A percentile compares a stretch with the other conserved stretches of the same genome.
phyloP scores from a whole-genome alignment of 306 rosid genomes.

The Prunus davidiana region DNA sequence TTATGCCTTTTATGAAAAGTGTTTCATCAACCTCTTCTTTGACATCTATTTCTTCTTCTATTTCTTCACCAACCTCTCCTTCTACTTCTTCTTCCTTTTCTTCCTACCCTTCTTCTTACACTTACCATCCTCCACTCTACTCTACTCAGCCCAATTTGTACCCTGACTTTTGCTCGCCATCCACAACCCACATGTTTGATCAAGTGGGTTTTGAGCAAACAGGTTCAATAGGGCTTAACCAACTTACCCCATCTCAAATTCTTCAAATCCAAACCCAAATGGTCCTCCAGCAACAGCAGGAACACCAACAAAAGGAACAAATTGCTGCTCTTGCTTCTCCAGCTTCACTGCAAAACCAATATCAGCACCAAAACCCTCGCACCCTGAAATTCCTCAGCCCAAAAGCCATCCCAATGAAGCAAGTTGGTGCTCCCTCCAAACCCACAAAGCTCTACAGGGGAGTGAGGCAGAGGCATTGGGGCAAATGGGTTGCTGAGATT shows the following conservation, averaged over 20 bases:
- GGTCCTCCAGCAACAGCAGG: slow-evolving; percentile 35
- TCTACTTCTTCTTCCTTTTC: slow-evolving; percentile 22
- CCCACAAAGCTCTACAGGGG: slow-evolving; percentile 75
- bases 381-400: slow-evolving; percentile 33
- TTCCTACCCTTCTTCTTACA: slow-evolving; percentile 5
- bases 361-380: slow-evolving; percentile 12
- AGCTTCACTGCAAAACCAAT: not conserved
- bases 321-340: slow-evolving; percentile 28
- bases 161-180: slow-evolving; percentile 30
- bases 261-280: slow-evolving; percentile 77
- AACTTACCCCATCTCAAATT: slow-evolving; percentile 71
- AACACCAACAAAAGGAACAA: slow-evolving; percentile 16
- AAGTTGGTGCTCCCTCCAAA: slow-evolving; percentile 35
- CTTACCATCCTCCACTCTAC: slow-evolving; percentile 3
- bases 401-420: slow-evolving; percentile 66
- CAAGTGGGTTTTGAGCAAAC: slow-evolving; percentile 31
- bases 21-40: slow-evolving; percentile 26
- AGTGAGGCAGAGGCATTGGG: slow-evolving; percentile 95
- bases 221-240: slow-evolving; percentile 60
- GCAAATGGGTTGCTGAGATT: slow-evolving; percentile 96
- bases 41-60: not conserved
- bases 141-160: slow-evolving; percentile 23
- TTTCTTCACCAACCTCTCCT: slow-evolving; percentile 9
- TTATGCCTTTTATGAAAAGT: slow-evolving; percentile 65
- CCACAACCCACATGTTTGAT: slow-evolving; percentile 23